A percentile compares a stretch with the other conserved stretches of the same genome.
These are phyloP conservation scores for Botrytis paeoniae DNA, from an alignment of 2,329 filamentous ascomycete genomes.

Conservation along the genomic window DNA sequence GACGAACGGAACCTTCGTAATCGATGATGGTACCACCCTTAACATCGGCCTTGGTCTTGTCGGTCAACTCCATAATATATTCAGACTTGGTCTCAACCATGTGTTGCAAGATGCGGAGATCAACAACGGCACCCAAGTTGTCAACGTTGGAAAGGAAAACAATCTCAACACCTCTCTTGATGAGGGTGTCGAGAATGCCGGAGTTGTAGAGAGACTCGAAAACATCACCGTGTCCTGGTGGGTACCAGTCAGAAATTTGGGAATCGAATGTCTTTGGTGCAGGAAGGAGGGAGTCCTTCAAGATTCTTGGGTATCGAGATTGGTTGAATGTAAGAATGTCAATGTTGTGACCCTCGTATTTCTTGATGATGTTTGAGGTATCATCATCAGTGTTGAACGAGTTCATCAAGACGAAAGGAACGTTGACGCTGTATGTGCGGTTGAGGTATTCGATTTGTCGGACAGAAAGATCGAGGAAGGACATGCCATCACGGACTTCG, in stretches of 20 bases:
- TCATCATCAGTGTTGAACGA: slow-evolving; percentile 99
- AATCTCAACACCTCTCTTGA: slow-evolving; percentile 93
- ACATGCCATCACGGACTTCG: slow-evolving; percentile 99
- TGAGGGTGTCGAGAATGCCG: slow-evolving; percentile 92
- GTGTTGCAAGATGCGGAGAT: slow-evolving; percentile 97
- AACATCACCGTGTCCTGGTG: slow-evolving; percentile 97
- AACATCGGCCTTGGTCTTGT: slow-evolving; percentile 99
- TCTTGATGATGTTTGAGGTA: slow-evolving; percentile 99
- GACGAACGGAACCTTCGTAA: slow-evolving; percentile 93
- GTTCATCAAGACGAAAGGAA: slow-evolving; percentile 99
- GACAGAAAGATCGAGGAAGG: slow-evolving; percentile 97
- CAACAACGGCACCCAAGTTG: slow-evolving; percentile 96
- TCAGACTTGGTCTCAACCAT: slow-evolving; percentile 97
- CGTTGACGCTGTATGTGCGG: slow-evolving; percentile 95
- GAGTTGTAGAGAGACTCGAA: slow-evolving; percentile 99
- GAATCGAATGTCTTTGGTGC: slow-evolving; percentile 88
- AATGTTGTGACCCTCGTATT: slow-evolving; percentile 99
- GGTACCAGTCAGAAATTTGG: slow-evolving; percentile 95
- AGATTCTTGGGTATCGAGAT: slow-evolving; percentile 94
- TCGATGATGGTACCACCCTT: slow-evolving; percentile 99
- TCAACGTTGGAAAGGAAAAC: slow-evolving; percentile 99
- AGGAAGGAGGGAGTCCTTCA: slow-evolving; percentile 96
- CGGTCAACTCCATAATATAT: slow-evolving; percentile 99
- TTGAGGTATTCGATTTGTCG: slow-evolving; percentile 99
- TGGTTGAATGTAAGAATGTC: slow-evolving; percentile 99